phyloP scores from a whole-genome alignment of 768 basidiomycete genomes.

The Vishniacozyma victoriae region DNA sequence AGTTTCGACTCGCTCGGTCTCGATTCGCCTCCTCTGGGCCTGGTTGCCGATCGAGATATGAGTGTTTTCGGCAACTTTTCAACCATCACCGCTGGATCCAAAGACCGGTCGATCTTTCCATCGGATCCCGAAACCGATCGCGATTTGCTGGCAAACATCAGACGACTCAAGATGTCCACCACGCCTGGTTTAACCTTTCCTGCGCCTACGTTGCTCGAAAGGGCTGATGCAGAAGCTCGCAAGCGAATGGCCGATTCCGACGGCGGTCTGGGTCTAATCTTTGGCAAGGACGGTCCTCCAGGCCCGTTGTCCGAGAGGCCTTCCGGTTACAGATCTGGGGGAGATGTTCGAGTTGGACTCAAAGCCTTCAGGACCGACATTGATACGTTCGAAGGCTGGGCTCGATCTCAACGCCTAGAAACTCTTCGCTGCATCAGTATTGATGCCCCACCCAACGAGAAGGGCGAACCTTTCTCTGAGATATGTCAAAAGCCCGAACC shows the following conservation, averaged over 20 bases:
- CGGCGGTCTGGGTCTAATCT: too few relatives aligned
- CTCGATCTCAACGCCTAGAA: constrained; percentile 26
- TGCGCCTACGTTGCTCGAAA: not conserved
- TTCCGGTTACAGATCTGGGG: constrained; percentile 26
- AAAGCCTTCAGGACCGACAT: constrained; percentile 11
- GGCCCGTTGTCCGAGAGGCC: not conserved
- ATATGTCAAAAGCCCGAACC: constrained; percentile 15
- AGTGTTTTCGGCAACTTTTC: too few relatives aligned
- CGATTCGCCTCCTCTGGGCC: too few relatives aligned
- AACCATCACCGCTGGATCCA: too few relatives aligned
- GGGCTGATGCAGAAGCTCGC: not conserved
- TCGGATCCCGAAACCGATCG: too few relatives aligned
- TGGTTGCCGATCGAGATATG: too few relatives aligned
- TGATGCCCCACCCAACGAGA: not conserved
- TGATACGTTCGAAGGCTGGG: constrained; percentile 32
- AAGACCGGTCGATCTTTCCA: too few relatives aligned
- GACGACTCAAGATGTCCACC: not conserved
- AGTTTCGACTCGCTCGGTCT: too few relatives aligned
- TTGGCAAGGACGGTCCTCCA: too few relatives aligned
- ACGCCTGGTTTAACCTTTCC: not conserved
- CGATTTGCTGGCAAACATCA: too few relatives aligned
- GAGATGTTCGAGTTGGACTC: constrained; percentile 36
- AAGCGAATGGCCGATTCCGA: not conserved
- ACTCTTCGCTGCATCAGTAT: constrained; percentile 15
- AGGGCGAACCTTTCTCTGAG: not conserved